Evolutionary conservation across 352 stramenopile genomes (phyloP), one percentile per base, ranked within the genome.

Genomic region (Phytopythium montanum): DNA sequence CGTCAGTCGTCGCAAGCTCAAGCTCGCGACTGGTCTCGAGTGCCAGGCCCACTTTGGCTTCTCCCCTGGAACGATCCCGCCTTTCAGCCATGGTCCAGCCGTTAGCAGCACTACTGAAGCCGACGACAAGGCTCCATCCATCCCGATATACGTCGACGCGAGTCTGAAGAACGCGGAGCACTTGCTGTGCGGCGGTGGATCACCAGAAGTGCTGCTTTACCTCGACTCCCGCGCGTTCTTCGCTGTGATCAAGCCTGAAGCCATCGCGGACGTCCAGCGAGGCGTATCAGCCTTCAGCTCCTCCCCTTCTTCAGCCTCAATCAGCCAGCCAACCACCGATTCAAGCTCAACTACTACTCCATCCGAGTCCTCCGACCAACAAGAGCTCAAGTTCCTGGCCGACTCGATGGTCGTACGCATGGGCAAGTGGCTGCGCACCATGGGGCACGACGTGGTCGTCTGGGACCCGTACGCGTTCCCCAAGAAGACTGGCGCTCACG

Each of bases 341-440:
- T 0, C 42, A 23, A 29, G 42, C 12, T 3, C 5, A 16, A 25
- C 39, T 52, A 25, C 10, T 18, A 45, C 39, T 3, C 8, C 33
- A 8, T 9, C 45, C 14, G 19, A 31, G 38, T n/a, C n/a, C n/a
- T n/a, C n/a, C n/a, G n/a, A n/a, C n/a, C n/a, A n/a, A n/a, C 55
- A 59, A 8, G 69, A 80, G 56, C 76, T 80, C 65, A 86, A 82
- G 31, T 93, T 93, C 51, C 59, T 93, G 0, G 84, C 81, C 0
- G 84, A 93, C 59, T 85, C 79, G 19, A 93, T 93, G 84, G 68
- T 90, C 9, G 79, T 66, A 10, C 78, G 83, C 18, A 75, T 93
- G n/a, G 79, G 76, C 7, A 79, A 84, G 28, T 93, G 84, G 84
- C 63, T 93, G 23, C 80, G 84, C 23, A 90, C 79, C 0, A 86